These are phyloP conservation scores for Fusarium lateritium DNA, from an alignment of 2,329 filamentous ascomycete genomes.

Conservation along the genomic window DNA sequence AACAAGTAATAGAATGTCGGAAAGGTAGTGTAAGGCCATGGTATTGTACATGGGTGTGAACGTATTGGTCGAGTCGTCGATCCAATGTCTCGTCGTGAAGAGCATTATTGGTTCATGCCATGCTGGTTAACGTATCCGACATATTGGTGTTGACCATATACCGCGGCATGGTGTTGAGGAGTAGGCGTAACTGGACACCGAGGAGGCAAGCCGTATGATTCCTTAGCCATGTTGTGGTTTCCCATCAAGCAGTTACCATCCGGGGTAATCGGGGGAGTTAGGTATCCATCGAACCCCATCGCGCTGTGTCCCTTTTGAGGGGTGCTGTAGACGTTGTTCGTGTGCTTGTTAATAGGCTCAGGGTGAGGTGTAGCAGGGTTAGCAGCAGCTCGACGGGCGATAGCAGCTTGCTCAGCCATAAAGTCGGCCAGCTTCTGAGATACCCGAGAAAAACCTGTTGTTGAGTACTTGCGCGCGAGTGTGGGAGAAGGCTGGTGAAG, in stretches of 20 bases:
- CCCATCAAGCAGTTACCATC: constrained; percentile 73
- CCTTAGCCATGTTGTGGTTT: constrained; percentile 61
- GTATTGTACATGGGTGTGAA: constrained; percentile 19
- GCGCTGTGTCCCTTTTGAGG: constrained; percentile 82
- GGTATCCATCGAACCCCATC: constrained; percentile 79
- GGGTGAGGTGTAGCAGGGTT: constrained; percentile 73
- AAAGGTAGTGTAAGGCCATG: constrained; percentile 35
- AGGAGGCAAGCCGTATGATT: constrained; percentile 64
- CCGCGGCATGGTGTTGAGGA: constrained; percentile 60
- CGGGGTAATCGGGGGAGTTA: constrained; percentile 89
- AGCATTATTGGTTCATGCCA: constrained; percentile 60
- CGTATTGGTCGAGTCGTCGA: constrained; percentile 22
- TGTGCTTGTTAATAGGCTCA: constrained; percentile 66
- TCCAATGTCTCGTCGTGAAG: constrained; percentile 28
- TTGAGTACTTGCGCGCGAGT: constrained; percentile 72
- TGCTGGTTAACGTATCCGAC: constrained; percentile 60
- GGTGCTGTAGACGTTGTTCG: constrained; percentile 77
- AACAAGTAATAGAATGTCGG: constrained; percentile 48
- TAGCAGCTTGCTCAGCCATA: constrained; percentile 71
- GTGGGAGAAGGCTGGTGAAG: constrained; percentile 72
- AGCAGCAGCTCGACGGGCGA: constrained; percentile 62
- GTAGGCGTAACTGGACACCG: constrained; percentile 76
- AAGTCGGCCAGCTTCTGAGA: constrained; percentile 71
- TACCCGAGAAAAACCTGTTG: constrained; percentile 66
- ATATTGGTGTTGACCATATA: constrained; percentile 56